These are phyloP conservation scores for Ophiocordyceps australis DNA, from an alignment of 2,329 filamentous ascomycete species.

Conservation along the genomic window DNA sequence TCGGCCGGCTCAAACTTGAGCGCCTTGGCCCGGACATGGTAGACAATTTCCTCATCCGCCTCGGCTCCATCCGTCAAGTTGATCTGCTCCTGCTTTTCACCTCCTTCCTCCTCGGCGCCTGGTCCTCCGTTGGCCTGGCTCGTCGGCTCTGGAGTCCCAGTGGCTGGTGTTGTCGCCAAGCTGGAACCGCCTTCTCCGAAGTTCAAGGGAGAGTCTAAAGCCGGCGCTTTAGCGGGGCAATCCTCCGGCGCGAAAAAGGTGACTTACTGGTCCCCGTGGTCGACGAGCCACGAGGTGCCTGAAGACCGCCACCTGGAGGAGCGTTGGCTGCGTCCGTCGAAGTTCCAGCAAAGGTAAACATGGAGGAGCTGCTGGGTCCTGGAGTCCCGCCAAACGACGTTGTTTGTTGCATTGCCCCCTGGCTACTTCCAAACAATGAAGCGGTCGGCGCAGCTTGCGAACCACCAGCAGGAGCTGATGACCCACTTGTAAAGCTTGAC, in stretches of 20 bases:
- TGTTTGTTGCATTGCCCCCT: slow-evolving; percentile 7
- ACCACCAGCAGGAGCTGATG: no score
- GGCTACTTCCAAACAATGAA: slow-evolving; percentile 19
- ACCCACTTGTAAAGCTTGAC: slow-evolving; percentile 9
- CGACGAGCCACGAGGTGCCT: slow-evolving; percentile 23
- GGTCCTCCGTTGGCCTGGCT: slow-evolving; percentile 23
- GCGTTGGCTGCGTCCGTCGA: slow-evolving; percentile 10
- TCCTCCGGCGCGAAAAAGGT: slow-evolving; percentile 20
- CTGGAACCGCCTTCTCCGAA: slow-evolving; percentile 41
- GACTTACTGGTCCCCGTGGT: slow-evolving; percentile 28
- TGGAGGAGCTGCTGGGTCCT: slow-evolving; percentile 11
- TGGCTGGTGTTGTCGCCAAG: slow-evolving; percentile 39
- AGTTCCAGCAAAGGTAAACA: slow-evolving; percentile 20
- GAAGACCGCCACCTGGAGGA: slow-evolving; percentile 18
- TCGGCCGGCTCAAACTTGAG: slow-evolving; percentile 36
- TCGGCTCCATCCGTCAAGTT: slow-evolving; percentile 52
- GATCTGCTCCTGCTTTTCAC: slow-evolving; percentile 47
- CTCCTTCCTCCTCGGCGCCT: slow-evolving; percentile 27
- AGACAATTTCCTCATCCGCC: slow-evolving; percentile 51
- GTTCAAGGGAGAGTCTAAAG: slow-evolving; percentile 34
- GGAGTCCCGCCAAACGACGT: slow-evolving; percentile 13
- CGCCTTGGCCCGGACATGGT: slow-evolving; percentile 55
- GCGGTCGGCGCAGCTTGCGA: no score
- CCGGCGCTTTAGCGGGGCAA: slow-evolving; percentile 26
- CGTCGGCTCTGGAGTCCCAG: slow-evolving; percentile 38